Evolutionary conservation across 228 moss, liverwort and hornwort species (phyloP).

Genomic region (Sphagnum fallax): DNA sequence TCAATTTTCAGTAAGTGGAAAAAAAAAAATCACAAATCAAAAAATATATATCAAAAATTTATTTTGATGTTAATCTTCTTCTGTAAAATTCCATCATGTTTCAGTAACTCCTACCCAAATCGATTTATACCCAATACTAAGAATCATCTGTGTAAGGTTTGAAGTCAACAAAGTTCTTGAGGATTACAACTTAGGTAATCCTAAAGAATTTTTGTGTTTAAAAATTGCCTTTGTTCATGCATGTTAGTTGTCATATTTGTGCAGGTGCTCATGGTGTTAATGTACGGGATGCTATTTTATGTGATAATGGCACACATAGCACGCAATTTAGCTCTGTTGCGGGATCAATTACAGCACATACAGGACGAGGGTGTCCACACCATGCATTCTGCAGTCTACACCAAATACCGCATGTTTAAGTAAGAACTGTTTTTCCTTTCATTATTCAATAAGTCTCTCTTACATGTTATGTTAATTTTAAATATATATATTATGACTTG

Average conservation of each 20-base stretch:
- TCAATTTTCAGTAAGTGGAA: constrained; percentile 63
- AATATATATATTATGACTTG: not conserved
- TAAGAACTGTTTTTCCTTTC: constrained; percentile 15
- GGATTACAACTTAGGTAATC: too few relatives aligned
- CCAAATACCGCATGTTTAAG: constrained; percentile 88
- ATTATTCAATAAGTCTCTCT: not conserved
- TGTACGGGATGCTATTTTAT: constrained; percentile 64
- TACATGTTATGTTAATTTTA: not conserved
- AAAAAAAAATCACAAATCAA: too few relatives aligned
- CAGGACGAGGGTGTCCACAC: constrained; percentile 82
- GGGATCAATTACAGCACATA: constrained; percentile 79
- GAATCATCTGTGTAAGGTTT: not conserved
- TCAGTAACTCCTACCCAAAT: not conserved
- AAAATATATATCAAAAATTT: too few relatives aligned
- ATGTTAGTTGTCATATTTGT: not conserved
- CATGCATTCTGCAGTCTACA: constrained; percentile 80
- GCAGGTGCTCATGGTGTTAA: constrained; percentile 67
- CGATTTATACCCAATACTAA: not conserved
- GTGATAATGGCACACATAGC: constrained; percentile 69
- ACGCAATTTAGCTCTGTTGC: constrained; percentile 52
- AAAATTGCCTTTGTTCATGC: too few relatives aligned
- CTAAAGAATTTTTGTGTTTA: too few relatives aligned
- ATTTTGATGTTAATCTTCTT: not conserved
- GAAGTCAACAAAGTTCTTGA: too few relatives aligned
- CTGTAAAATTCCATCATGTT: not conserved